A percentile compares a stretch with the other conserved stretches of the same genome.
Conservation (phyloP, 202 grass and related monocot species). For the Elaeis oleifera region DNA sequence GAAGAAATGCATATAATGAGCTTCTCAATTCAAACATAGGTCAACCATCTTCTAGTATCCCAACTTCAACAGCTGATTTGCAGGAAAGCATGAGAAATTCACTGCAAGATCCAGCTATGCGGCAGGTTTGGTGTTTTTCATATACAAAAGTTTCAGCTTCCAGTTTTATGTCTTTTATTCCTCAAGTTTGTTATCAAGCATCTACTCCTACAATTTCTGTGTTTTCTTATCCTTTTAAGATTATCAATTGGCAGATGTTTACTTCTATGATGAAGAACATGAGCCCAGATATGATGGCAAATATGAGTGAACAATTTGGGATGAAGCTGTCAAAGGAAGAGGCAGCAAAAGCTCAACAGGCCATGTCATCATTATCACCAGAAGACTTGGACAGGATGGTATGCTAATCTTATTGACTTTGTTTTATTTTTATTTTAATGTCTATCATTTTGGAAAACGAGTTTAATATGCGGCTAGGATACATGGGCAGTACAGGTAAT, state of each 20-base stretch:
- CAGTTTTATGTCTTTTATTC: not conserved
- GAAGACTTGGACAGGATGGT: slow-evolving; percentile 97
- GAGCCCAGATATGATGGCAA: slow-evolving; percentile 93
- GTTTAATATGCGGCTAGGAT: not conserved
- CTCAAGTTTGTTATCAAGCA: not conserved
- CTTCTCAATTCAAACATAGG: slow-evolving; percentile 30
- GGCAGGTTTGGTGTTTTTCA: slow-evolving; percentile 49
- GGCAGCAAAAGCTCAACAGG: slow-evolving; percentile 77
- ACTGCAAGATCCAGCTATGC: slow-evolving; percentile 90
- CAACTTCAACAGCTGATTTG: slow-evolving; percentile 48
- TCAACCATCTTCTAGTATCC: slow-evolving; percentile 36
- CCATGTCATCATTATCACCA: slow-evolving; percentile 72
- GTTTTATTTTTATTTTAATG: too few relatives aligned
- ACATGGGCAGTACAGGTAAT: too few relatives aligned
- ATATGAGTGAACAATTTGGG: slow-evolving; percentile 85
- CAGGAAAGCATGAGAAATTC: slow-evolving; percentile 70
- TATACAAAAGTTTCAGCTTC: not conserved
- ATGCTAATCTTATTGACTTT: not conserved
- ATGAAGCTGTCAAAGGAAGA: slow-evolving; percentile 94
- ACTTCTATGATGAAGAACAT: slow-evolving; percentile 94
- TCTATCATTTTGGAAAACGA: not conserved
- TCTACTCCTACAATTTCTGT: not conserved
- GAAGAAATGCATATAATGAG: slow-evolving; percentile 8
- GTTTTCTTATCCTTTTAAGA: too few relatives aligned
- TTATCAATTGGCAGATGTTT: slow-evolving; percentile 60